Evolutionary conservation across 2,329 filamentous ascomycete species (phyloP), one percentile per base, ranked within the genome.

Genomic region (Aspergillus ibericus): DNA sequence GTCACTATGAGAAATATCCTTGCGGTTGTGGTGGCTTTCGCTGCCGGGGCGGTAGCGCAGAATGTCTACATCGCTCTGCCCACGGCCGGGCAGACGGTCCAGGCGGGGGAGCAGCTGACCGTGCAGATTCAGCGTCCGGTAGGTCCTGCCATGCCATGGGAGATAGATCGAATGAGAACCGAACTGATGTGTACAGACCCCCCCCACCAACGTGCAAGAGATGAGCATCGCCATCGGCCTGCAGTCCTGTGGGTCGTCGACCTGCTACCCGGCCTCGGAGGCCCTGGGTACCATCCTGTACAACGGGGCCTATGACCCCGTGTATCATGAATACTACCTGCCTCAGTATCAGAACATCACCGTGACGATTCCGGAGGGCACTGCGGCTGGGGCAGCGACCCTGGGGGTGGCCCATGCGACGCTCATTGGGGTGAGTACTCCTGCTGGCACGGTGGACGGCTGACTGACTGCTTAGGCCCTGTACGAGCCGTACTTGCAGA

Each of bases 321-420:
- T 56, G 10, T 70, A 66, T 49, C 70, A 73, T 25, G 66, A 70
- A 42, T 15, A 15, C 1, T 46, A 29, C 49, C 27, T 38, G 12
- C 59, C 63, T 8, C 72, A 71, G 1, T 74, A 73, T 36, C 53
- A 74, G 59, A 73, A 73, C 64, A 70, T 72, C 53, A 68, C 64
- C 1, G 66, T 74, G 9, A 66, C 52, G 0, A 55, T 74, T 12
- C 72, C 72, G 0, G 48, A 61, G 2, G 29, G 27, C 0, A 42
- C 66, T 5, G 44, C 55, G 0, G 35, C 56, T 4, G 69, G 68
- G 0, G 48, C 56, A 2, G 66, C 63, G 7, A 56, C 68, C 10
- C 56, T 73, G 10, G 70, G 68, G 12, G 58, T 73, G 4, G 69
- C 70, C 0, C 71, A 73, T 58, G 63, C 68, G 5, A 53, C 68